Percentiles rank a stretch among this genome's conserved stretches.
Evolutionary conservation across 1,284 basidiomycete species (phyloP).

Genomic region (Fomitopsis schrenkii): DNA sequence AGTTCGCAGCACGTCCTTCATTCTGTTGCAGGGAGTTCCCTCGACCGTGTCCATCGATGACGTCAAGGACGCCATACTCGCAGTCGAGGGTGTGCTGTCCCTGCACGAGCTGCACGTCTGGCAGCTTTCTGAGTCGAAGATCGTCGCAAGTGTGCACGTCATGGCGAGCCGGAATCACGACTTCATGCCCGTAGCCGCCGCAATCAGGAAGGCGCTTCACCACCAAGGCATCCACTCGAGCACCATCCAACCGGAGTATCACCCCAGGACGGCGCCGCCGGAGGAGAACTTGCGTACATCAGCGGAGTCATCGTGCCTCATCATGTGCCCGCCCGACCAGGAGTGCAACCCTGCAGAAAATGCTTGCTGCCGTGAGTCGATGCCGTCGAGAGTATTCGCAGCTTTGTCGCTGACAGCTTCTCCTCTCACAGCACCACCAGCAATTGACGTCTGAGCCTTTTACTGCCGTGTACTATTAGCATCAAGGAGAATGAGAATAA

Average conservation of each 20-base stretch:
- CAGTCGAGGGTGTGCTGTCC: slow-evolving; percentile 84
- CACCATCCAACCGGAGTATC: slow-evolving; percentile 86
- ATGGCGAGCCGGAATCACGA: slow-evolving; percentile 76
- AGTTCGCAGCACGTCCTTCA: slow-evolving; percentile 94
- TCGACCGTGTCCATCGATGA: slow-evolving; percentile 85
- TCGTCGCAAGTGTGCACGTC: slow-evolving; percentile 96
- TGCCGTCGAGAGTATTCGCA: background rate
- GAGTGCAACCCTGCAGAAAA: slow-evolving; percentile 67
- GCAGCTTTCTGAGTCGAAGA: slow-evolving; percentile 88
- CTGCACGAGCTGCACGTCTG: slow-evolving; percentile 97
- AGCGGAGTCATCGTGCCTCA: slow-evolving; percentile 32
- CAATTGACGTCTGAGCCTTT: slow-evolving; percentile 31
- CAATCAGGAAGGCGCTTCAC: slow-evolving; percentile 84
- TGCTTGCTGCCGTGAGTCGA: slow-evolving; percentile 75
- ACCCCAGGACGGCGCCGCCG: slow-evolving; percentile 33
- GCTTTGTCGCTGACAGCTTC: background rate
- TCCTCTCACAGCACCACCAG: slow-evolving; percentile 41
- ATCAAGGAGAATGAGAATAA: background rate
- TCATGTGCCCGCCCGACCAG: slow-evolving; percentile 53
- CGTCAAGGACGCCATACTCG: slow-evolving; percentile 76
- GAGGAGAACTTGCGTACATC: slow-evolving; percentile 42
- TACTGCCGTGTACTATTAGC: background rate
- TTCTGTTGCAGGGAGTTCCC: slow-evolving; percentile 96
- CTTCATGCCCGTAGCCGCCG: slow-evolving; percentile 88
- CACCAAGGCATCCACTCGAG: slow-evolving; percentile 91